These are phyloP conservation scores for Exophiala sp. DNA, from an alignment of 2,329 filamentous ascomycete species.

Conservation along the genomic window DNA sequence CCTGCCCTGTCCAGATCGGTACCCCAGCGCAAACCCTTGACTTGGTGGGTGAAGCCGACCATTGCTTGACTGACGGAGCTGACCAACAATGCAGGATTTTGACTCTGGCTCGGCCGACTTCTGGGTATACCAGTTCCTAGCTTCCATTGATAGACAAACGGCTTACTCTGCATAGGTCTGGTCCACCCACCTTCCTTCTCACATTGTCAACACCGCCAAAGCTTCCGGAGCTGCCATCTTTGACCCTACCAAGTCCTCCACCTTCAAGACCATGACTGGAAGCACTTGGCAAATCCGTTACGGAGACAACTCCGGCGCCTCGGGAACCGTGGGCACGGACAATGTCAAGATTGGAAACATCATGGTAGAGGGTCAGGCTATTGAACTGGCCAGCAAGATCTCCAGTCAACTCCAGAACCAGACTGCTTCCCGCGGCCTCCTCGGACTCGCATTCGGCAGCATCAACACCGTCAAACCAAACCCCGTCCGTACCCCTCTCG, in stretches of 20 bases:
- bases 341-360: slow-evolving; percentile 57
- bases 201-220: slow-evolving; percentile 32
- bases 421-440: slow-evolving; percentile 52
- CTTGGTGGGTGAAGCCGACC: slow-evolving; percentile 13
- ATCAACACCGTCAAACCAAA: slow-evolving; percentile 58
- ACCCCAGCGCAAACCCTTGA: slow-evolving; percentile 57
- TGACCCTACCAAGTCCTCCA: slow-evolving; percentile 55
- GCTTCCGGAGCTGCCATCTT: slow-evolving; percentile 50
- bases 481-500: slow-evolving; percentile 56
- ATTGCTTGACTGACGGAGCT: not conserved
- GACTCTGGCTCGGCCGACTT: not conserved
- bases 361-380: slow-evolving; percentile 54
- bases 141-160: not conserved
- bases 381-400: slow-evolving; percentile 58
- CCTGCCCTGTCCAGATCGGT: slow-evolving; percentile 59
- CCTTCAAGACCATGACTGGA: slow-evolving; percentile 48
- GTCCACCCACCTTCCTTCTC: slow-evolving; percentile 46
- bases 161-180: slow-evolving; percentile 52
- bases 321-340: slow-evolving; percentile 60
- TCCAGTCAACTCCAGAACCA: slow-evolving; percentile 53
- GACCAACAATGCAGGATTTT: not conserved
- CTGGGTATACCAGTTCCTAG: not conserved
- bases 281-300: slow-evolving; percentile 61
- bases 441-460: slow-evolving; percentile 51
- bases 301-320: slow-evolving; percentile 62